Conservation (phyloP, 306 rosid genomes). For the Malus asiatica region DNA sequence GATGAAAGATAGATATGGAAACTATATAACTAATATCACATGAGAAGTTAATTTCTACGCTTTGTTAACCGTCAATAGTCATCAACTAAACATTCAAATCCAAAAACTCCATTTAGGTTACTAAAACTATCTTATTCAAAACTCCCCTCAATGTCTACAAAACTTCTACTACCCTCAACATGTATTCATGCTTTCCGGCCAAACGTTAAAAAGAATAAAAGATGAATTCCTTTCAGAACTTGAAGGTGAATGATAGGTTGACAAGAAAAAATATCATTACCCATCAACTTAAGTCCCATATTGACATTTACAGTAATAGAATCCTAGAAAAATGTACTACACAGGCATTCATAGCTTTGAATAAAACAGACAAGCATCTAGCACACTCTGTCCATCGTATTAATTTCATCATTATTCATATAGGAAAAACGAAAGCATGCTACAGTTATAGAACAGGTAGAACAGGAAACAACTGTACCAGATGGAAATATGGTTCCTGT, state of each 20-base stretch:
- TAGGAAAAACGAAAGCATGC: conserved; percentile 2
- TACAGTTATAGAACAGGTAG: neutral
- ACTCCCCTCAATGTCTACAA: neutral
- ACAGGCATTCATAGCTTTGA: neutral
- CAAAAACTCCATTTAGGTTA: neutral
- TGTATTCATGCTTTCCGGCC: no score
- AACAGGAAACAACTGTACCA: conserved; percentile 44
- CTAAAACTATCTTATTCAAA: neutral
- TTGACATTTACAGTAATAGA: neutral
- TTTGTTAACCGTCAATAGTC: no score
- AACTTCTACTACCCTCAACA: no score
- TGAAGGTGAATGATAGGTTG: neutral
- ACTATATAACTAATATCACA: neutral
- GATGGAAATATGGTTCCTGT: conserved; percentile 73
- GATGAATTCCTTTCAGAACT: neutral
- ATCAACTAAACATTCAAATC: neutral
- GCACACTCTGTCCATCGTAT: neutral
- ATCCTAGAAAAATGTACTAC: neutral
- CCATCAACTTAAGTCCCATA: neutral
- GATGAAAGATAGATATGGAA: neutral
- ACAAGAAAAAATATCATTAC: neutral
- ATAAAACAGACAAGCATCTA: neutral
- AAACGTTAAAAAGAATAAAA: no score
- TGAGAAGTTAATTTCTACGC: neutral
- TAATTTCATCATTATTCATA: neutral